Evolutionary conservation across 2,329 filamentous ascomycete species (phyloP).

Genomic region (Fusarium sp.): DNA sequence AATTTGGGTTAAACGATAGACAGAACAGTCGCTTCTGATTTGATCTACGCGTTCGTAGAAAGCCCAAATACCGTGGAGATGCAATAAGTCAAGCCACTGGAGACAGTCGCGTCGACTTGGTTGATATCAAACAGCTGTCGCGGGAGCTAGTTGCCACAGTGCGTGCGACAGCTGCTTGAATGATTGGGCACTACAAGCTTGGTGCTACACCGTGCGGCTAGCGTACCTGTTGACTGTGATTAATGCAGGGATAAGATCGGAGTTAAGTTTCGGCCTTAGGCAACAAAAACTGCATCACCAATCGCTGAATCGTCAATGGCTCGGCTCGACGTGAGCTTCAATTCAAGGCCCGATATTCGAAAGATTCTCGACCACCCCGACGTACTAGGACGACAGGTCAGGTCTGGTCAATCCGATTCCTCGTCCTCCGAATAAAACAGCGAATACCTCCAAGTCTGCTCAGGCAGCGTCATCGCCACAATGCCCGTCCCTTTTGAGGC

Average conservation of each 20-base stretch:
- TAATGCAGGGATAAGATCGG: constrained; percentile 35
- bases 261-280: constrained; percentile 39
- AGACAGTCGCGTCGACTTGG: constrained; percentile 43
- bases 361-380: constrained; percentile 33
- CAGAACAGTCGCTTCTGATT: background rate
- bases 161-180: constrained; percentile 39
- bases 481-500: constrained; percentile 75
- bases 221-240: constrained; percentile 2
- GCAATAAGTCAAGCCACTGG: constrained; percentile 23
- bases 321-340: constrained; percentile 44
- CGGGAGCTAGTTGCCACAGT: constrained; percentile 46
- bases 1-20: background rate
- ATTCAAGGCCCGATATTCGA: constrained; percentile 42
- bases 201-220: constrained; percentile 17
- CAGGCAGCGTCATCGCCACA: constrained; percentile 46
- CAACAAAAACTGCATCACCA: constrained; percentile 41
- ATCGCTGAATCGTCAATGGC: constrained; percentile 46
- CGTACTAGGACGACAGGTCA: constrained; percentile 32
- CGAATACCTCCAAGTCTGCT: constrained; percentile 45
- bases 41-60: constrained; percentile 22
- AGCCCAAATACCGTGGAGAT: constrained; percentile 11
- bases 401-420: constrained; percentile 42
- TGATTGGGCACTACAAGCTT: background rate
- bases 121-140: constrained; percentile 41
- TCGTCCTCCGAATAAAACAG: constrained; percentile 9